Evolutionary conservation across 2,329 filamentous ascomycete genomes (phyloP).

Genomic region (Paraphaeosphaeria sporulosa): DNA sequence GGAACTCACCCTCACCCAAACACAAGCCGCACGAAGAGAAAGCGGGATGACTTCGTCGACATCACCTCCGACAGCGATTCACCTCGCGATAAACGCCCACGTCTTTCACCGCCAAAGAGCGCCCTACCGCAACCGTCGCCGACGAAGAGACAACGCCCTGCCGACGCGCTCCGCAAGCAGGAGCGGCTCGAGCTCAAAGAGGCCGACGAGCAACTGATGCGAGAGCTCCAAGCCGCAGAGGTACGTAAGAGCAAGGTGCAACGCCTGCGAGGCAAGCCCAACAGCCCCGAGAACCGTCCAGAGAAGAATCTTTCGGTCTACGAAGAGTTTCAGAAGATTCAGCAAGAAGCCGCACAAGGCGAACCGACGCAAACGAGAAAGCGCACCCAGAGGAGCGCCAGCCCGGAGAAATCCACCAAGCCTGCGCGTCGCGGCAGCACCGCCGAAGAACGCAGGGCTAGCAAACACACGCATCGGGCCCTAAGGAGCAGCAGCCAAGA

Average conservation of each 20-base stretch:
- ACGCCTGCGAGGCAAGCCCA: not conserved
- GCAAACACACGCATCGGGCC: not conserved
- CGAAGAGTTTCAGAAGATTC: constrained; percentile 1
- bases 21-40: not conserved
- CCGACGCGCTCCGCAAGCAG: not conserved
- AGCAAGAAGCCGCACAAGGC: not conserved
- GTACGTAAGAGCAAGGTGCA: not conserved
- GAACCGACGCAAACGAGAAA: not conserved
- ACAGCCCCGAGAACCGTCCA: not conserved
- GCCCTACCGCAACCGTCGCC: not conserved
- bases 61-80: not conserved
- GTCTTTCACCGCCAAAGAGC: not conserved
- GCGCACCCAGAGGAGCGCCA: not conserved
- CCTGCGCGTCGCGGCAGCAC: not conserved
- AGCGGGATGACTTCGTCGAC: not conserved
- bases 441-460: not conserved
- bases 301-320: not conserved
- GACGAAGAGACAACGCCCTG: not conserved
- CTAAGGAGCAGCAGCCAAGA: not conserved
- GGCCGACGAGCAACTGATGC: not conserved
- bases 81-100: not conserved
- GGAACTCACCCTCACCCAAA: not conserved
- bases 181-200: not conserved
- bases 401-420: not conserved
- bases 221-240: not conserved